Conservation (phyloP, 202 grass and related monocot genomes). For the Zizania palustris region DNA sequence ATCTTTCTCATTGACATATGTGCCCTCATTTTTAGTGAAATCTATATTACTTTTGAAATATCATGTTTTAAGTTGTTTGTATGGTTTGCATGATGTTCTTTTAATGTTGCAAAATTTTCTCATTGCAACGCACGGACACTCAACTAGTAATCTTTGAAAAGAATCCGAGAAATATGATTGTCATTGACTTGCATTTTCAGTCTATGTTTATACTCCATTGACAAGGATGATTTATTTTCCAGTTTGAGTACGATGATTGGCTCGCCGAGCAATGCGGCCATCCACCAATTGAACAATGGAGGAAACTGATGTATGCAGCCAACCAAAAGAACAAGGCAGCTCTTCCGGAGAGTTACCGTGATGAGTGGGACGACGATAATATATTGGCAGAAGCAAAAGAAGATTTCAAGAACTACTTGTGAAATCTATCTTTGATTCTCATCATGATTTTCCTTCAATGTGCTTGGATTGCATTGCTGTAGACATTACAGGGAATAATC, state of each 20-base stretch:
- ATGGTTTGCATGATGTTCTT: too few species aligned
- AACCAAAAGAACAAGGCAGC: slow-evolving; percentile 39
- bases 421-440: slow-evolving; percentile 19
- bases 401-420: slow-evolving; percentile 58
- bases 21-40: too few species aligned
- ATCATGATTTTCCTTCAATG: not conserved
- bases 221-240: slow-evolving; percentile 21
- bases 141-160: too few species aligned
- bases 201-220: not conserved
- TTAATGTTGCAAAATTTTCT: too few species aligned
- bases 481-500: not conserved
- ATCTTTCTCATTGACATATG: too few species aligned
- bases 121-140: too few species aligned
- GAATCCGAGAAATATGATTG: not conserved
- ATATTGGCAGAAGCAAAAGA: slow-evolving; percentile 57
- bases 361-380: slow-evolving; percentile 83
- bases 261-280: slow-evolving; percentile 59
- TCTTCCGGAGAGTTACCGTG: slow-evolving; percentile 62
- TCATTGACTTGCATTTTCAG: not conserved
- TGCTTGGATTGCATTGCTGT: not conserved
- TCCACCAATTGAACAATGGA: slow-evolving; percentile 76
- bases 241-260: slow-evolving; percentile 94
- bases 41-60: too few species aligned
- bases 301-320: slow-evolving; percentile 64
- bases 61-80: too few species aligned